Evolutionary conservation across 108 stramenopile species (phyloP), one percentile per base, ranked within the genome.

Genomic region (Pinguiococcus pyrenoidosus): DNA sequence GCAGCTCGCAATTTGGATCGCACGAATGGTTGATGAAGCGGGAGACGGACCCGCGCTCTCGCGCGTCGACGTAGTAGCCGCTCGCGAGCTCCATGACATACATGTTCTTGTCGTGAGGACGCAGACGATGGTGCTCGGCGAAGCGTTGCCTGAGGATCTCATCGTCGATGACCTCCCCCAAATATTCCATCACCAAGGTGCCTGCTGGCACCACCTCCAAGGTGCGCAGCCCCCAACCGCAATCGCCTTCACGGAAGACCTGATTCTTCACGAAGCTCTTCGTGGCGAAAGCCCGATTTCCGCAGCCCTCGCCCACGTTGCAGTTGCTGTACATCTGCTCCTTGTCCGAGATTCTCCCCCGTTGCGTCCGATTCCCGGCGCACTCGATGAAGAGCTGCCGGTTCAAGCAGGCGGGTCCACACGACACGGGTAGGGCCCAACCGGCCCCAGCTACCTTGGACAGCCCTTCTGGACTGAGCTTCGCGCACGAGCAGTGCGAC

Each of bases 21-120:
- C 90, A 92, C 14, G 82, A 82, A 49, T 93, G 92, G 49, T 93
- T 93, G 71, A 93, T 89, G 54, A 93, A 89, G 18, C 92, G 72
- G 36, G 75, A 71, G 44, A 76, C 40, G 51, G 84, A 86, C 5
- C 84, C 87, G 43, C 74, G 76, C 35, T 69, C 72, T 30, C 85
- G 68, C 1, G 87, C 91, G 46, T 92, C 91, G 3, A 92, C 79
- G 59, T 81, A 92, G 69, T 77, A 79, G 1, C 83, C 82, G 26
- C 58, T 46, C 24, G 68, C 68, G 8, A 89, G 67, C 22, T 67
- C 73, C 91, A 92, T 92, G n/a, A 92, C 51, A 65, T 92, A 92
- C 61, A 85, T 84, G 59, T 92, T 85, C 12, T 80, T 80, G 59
- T 92, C 91, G 47, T 85, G 76, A 20, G 87, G 87, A 17, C 79